A percentile compares a stretch with the other conserved stretches of the same genome.
These are phyloP conservation scores for Chimonanthus salicifolius DNA, from an alignment of 164 flowering plant genomes.

Conservation along the genomic window DNA sequence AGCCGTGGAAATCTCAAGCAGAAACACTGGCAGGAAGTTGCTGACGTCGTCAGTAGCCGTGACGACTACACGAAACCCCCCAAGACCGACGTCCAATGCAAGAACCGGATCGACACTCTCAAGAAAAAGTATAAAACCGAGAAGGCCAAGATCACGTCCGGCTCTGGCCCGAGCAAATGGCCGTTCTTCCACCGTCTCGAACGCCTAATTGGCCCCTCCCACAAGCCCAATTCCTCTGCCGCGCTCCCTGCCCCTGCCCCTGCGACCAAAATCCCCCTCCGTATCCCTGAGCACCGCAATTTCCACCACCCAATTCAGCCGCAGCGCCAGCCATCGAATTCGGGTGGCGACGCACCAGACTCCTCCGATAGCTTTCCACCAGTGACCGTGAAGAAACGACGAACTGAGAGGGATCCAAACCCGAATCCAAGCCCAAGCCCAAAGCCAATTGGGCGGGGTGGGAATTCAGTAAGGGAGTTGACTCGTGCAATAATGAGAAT, in stretches of 20 bases:
- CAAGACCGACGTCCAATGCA: constrained; percentile 81
- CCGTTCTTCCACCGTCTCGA: constrained; percentile 51
- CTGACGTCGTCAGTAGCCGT: constrained; percentile 64
- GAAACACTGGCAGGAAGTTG: constrained; percentile 86
- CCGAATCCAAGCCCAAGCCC: background rate
- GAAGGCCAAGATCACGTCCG: constrained; percentile 51
- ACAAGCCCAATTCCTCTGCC: constrained; percentile 11
- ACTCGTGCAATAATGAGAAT: constrained; percentile 58
- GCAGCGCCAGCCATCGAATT: constrained; percentile 10
- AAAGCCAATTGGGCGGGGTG: constrained; percentile 12
- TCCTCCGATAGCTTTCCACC: constrained; percentile 54
- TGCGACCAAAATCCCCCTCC: constrained; percentile 29
- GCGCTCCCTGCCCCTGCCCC: background rate
- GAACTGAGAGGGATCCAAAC: constrained; percentile 16
- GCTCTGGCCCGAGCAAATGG: constrained; percentile 55
- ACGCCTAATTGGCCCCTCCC: constrained; percentile 47
- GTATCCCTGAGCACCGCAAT: constrained; percentile 36
- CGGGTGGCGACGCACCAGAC: constrained; percentile 21
- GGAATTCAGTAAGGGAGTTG: constrained; percentile 52
- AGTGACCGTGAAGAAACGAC: constrained; percentile 23
- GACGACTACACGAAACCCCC: constrained; percentile 47
- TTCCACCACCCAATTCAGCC: constrained; percentile 10
- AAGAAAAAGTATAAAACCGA: constrained; percentile 85
- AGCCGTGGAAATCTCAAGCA: constrained; percentile 80
- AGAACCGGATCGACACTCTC: constrained; percentile 81